Evolutionary conservation across 169 alveolate genomes (phyloP).

Genomic region (Cryptosporidium parvum): DNA sequence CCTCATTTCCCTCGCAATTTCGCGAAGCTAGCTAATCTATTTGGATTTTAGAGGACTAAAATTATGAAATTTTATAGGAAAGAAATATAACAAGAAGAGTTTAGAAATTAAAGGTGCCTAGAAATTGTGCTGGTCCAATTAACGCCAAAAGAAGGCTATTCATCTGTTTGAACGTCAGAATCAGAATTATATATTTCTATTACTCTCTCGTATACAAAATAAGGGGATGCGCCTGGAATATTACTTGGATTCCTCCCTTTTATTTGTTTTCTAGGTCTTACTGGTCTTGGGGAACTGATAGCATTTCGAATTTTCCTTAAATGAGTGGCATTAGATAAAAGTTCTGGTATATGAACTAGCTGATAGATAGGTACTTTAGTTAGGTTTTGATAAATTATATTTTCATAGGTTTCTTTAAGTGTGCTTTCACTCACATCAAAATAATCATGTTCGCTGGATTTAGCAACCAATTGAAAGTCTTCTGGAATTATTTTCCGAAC

Average conservation of each 20-base stretch:
- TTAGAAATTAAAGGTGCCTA: background rate
- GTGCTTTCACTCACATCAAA: background rate
- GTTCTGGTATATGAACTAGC: slow-evolving; percentile 49
- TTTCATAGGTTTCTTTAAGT: background rate
- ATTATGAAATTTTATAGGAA: background rate
- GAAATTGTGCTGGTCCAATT: background rate
- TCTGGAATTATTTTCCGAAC: background rate
- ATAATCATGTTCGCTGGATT: background rate
- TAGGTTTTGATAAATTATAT: background rate
- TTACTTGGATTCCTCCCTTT: slow-evolving; percentile 35
- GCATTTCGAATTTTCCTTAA: slow-evolving; percentile 1
- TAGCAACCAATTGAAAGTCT: background rate
- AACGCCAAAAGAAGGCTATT: background rate
- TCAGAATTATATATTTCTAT: background rate
- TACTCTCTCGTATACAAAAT: background rate
- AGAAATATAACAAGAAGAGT: too few species aligned
- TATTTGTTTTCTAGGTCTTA: slow-evolving; percentile 55
- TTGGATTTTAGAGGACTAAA: background rate
- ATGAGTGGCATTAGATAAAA: slow-evolving; percentile 28
- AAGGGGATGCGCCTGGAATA: slow-evolving; percentile 46
- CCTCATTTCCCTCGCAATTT: background rate
- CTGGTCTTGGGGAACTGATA: slow-evolving; percentile 17
- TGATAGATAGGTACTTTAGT: background rate
- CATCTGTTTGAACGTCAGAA: background rate
- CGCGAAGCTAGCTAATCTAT: background rate